These are phyloP conservation scores for Pelargonium citronellum DNA, from an alignment of 441 rosid genomes.

Conservation along the genomic window DNA sequence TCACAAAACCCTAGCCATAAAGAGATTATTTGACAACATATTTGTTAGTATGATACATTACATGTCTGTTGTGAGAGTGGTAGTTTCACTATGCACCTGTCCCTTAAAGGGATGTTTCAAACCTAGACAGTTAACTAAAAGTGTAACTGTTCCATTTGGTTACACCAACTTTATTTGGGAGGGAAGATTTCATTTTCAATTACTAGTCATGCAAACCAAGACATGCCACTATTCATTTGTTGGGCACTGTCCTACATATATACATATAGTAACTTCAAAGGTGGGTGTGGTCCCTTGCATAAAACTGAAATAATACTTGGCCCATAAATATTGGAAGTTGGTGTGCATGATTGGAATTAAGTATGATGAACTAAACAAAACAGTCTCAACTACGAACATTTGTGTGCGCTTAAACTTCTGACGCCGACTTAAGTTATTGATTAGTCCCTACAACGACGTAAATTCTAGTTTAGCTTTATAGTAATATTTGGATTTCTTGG, in stretches of 20 bases:
- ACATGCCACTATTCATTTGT: constrained; percentile 1
- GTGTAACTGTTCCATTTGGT: neutral
- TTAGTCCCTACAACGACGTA: no score
- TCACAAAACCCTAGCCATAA: neutral
- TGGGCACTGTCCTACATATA: neutral
- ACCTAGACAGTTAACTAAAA: neutral
- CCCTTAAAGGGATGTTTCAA: neutral
- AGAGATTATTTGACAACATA: neutral
- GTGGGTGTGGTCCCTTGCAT: neutral
- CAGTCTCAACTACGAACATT: no score
- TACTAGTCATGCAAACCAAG: neutral
- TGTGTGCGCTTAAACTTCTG: no score
- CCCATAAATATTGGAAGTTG: neutral
- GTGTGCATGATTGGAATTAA: no score
- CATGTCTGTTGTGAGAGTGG: neutral
- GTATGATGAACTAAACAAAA: no score
- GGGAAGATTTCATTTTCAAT: neutral
- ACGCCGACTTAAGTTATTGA: no score
- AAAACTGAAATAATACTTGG: neutral
- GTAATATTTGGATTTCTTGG: no score
- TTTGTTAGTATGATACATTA: neutral
- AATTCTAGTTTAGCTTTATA: no score
- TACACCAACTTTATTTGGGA: neutral
- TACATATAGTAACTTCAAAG: neutral
- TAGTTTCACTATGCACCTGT: neutral